Evolutionary conservation across 2,329 filamentous ascomycete genomes (phyloP).

Genomic region (Amauroascus verrucosus): DNA sequence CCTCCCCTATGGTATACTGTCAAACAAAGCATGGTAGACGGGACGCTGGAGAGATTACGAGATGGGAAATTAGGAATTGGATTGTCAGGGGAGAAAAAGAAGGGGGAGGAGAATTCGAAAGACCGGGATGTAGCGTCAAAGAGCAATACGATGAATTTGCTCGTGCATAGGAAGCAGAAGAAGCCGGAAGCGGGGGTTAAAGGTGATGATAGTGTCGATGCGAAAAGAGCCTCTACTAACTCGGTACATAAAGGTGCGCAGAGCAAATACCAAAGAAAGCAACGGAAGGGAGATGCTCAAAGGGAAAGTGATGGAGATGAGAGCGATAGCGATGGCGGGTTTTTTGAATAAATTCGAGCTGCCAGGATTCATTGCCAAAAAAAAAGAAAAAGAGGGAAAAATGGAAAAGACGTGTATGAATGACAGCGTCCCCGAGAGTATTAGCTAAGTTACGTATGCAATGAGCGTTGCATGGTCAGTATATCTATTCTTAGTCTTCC

Average conservation of each 20-base stretch:
- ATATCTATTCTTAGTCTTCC: not conserved
- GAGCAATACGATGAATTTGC: constrained; percentile 1
- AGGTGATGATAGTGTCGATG: not conserved
- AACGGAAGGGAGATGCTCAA: not conserved
- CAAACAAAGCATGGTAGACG: constrained; percentile 36
- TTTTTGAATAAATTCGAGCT: constrained; percentile 17
- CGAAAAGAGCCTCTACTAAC: not conserved
- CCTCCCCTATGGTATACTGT: constrained; percentile 38
- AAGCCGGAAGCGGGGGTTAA: not conserved
- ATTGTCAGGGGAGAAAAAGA: constrained; percentile 17
- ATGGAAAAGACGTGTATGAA: too few relatives aligned
- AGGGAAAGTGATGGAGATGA: constrained; percentile 8
- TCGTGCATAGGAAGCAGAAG: constrained; percentile 6
- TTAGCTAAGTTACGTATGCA: too few relatives aligned
- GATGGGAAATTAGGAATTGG: constrained; percentile 31
- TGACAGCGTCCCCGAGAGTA: too few relatives aligned
- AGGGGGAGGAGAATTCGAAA: constrained; percentile 2
- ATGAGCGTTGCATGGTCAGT: not conserved
- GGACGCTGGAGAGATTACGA: constrained; percentile 34
- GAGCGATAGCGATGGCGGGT: constrained; percentile 20
- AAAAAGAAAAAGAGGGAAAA: too few relatives aligned
- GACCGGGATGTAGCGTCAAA: not conserved
- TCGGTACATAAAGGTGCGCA: not conserved
- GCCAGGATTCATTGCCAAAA: too few relatives aligned
- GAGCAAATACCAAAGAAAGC: constrained; percentile 13